Conservation (phyloP, 2,329 filamentous ascomycete genomes). For the Verticillium longisporum region DNA sequence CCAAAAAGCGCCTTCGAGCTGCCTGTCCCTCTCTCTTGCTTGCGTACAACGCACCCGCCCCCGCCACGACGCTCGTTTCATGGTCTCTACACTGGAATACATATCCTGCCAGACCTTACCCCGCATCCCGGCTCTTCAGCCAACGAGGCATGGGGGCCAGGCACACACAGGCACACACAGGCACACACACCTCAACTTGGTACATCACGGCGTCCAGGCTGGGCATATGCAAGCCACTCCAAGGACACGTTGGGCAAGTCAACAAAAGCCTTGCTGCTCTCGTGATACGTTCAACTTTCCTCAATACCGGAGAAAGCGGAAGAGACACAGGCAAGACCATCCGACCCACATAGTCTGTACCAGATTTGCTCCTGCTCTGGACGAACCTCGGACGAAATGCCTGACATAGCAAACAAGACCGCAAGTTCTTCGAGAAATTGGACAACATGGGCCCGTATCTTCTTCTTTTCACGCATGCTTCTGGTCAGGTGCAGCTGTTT, state of each 20-base stretch:
- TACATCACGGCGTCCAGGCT: background rate
- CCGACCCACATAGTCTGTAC: background rate
- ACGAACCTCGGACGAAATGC: background rate
- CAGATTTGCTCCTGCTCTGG: background rate
- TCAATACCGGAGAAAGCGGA: background rate
- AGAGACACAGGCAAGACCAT: background rate
- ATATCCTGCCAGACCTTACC: background rate
- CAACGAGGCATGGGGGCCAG: background rate
- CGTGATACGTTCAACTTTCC: background rate
- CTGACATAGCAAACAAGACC: background rate
- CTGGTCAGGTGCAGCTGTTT: background rate
- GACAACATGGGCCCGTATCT: background rate
- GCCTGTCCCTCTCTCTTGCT: background rate
- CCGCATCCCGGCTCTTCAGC: constrained; percentile 1
- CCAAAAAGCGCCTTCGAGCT: background rate
- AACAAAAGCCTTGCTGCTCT: background rate
- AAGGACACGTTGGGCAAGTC: background rate
- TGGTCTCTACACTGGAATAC: background rate
- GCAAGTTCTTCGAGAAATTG: background rate
- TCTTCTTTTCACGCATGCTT: background rate
- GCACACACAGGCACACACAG: background rate
- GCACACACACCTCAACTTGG: background rate
- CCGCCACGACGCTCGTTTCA: background rate
- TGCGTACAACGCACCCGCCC: background rate
- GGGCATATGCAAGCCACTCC: constrained; percentile 2